Conservation (phyloP, 441 rosid genomes). For the Macaranga tanarius region DNA sequence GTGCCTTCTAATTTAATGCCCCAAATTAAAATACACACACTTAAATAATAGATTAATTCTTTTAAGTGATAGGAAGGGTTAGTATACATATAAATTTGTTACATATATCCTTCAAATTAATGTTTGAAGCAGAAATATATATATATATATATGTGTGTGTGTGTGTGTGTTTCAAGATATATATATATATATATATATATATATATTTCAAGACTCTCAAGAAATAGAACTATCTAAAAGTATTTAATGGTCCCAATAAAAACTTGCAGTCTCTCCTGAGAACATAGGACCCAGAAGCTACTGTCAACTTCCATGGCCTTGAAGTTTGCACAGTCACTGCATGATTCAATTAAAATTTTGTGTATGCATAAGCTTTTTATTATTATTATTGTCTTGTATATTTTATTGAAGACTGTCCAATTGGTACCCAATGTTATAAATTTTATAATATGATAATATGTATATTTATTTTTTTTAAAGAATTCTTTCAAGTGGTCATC, state of each 20-base stretch:
- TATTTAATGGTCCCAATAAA: constrained; percentile 24
- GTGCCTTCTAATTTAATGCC: neutral
- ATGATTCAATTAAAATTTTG: constrained; percentile 51
- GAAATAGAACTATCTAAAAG: neutral
- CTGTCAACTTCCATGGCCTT: constrained; percentile 24
- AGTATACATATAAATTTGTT: neutral
- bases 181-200: too few relatives aligned
- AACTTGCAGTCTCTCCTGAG: constrained; percentile 16
- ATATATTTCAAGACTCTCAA: constrained; percentile 5
- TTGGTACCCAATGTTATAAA: constrained; percentile 54
- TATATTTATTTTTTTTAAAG: neutral
- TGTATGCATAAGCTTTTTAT: neutral
- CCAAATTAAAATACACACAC: neutral
- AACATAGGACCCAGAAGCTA: constrained; percentile 38
- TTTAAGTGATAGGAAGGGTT: constrained; percentile 8
- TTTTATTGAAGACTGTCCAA: constrained; percentile 26
- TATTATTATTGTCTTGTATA: too few relatives aligned
- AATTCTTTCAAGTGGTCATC: constrained; percentile 37
- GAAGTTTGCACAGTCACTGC: constrained; percentile 47
- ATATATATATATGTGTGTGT: too few relatives aligned
- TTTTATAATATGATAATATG: neutral
- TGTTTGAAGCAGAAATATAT: neutral
- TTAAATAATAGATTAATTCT: too few relatives aligned
- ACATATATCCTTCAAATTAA: neutral
- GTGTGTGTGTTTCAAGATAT: too few relatives aligned